Evolutionary conservation across 441 rosid species (phyloP).

Genomic region (Arabidopsis hybrid): DNA sequence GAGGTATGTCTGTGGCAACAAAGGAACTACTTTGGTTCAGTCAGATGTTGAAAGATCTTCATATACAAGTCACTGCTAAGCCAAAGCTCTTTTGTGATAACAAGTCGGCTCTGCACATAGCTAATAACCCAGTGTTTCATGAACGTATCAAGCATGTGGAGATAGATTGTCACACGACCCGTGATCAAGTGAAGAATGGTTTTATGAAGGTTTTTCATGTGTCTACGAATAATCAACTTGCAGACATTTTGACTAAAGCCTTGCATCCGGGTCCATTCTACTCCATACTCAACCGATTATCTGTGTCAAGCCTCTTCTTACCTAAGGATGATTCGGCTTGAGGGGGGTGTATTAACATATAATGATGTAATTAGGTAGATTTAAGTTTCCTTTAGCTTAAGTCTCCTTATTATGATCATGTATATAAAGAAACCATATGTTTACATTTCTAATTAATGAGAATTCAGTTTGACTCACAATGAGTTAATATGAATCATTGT

Average conservation of each 20-base stretch:
- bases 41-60: no score
- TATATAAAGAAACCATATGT: no score
- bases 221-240: not conserved
- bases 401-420: no score
- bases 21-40: no score
- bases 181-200: not conserved
- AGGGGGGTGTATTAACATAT: not conserved
- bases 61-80: not conserved
- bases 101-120: not conserved
- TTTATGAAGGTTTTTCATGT: not conserved
- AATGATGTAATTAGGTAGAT: no score
- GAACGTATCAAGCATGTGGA: not conserved
- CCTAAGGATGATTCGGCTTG: not conserved
- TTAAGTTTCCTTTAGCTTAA: no score
- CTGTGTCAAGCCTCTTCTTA: not conserved
- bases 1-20: no score
- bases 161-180: not conserved
- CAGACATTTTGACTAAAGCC: not conserved
- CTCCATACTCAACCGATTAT: not conserved
- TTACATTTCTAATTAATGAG: no score
- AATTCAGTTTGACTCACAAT: no score
- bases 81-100: not conserved
- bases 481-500: no score
- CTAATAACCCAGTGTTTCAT: not conserved
- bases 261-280: not conserved